Base-by-base conservation (phyloP, 192 early-diverging fungal species). In the Glomus cerebriforme region DNA sequence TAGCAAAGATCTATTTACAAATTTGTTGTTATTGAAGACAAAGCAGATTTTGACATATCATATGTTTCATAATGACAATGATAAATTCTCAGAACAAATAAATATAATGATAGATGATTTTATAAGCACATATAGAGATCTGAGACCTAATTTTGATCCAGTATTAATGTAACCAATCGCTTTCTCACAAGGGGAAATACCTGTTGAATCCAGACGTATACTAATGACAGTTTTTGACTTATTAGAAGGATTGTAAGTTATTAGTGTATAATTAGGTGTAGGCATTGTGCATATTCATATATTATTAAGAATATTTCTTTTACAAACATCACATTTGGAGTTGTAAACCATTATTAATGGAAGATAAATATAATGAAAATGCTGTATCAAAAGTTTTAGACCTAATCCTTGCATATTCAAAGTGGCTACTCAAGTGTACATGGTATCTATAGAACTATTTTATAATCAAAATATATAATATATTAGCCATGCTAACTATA, bases 41-140 rank as follows among this genome's bases (percentile, higher is more conserved):
- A 65, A 67, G 34, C 65, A 67, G 19, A 35, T 67, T 35, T 67
- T 67, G 65, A 35, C 13, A 31, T 9, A 49, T 49, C 45, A 72
- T 72, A 72, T 8, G 26, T 72, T 72, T 32, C 70, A 72, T 72
- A 72, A 72, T 9, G 45, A 72, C 0, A 72, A 72, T 9, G 45
- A 72, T 7, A 32, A 49, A 22, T 72, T 72, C 45, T 1, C 43
- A 29, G 70, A 47, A 29, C 37, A 72, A 72, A 54, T 72, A 72
- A 72, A 37, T 35, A 72, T 54, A 9, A 72, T 72, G 65, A 37
- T 67, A 9, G 65, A 67, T 35, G 32, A 67, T 67, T 67, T 67
- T 12, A 15, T 35, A 35, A 35, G 32, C 7, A 67, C 65, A 67
- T 67, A 67, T 35, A 67, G 12, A 66, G 65, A 35, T 67, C 31